These are phyloP conservation scores for Trichoderma citrinoviride DNA, from an alignment of 2,329 filamentous ascomycete genomes.

Conservation along the genomic window DNA sequence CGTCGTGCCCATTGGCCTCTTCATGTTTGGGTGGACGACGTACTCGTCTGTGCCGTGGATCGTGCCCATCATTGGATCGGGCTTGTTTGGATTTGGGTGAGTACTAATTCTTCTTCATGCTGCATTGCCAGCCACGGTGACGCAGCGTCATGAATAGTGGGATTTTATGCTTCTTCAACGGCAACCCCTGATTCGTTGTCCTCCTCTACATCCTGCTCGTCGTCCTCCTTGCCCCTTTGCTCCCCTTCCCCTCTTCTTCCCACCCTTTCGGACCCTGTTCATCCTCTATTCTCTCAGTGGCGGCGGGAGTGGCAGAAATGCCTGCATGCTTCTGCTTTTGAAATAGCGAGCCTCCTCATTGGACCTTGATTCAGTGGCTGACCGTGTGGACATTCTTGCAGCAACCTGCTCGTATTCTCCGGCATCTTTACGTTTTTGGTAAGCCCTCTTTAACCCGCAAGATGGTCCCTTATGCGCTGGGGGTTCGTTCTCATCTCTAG, in stretches of 20 bases:
- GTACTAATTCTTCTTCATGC: constrained; percentile 34
- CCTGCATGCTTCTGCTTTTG: neutral
- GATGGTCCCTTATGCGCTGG: neutral
- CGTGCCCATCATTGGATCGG: constrained; percentile 69
- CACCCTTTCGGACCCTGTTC: neutral
- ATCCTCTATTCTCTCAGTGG: neutral
- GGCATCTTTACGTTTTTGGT: constrained; percentile 89
- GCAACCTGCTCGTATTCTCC: constrained; percentile 73
- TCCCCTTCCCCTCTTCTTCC: neutral
- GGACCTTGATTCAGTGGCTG: constrained; percentile 27
- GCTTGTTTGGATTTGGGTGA: constrained; percentile 68
- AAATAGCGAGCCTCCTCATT: neutral
- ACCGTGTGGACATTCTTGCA: constrained; percentile 38
- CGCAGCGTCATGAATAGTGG: constrained; percentile 22
- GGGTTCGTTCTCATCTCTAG: neutral
- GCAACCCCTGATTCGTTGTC: neutral
- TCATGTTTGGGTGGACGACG: constrained; percentile 87
- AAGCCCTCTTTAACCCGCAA: constrained; percentile 32
- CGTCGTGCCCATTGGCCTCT: constrained; percentile 76
- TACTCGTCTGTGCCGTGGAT: constrained; percentile 74
- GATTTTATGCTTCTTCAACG: neutral
- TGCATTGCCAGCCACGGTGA: constrained; percentile 17
- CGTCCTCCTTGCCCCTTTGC: neutral
- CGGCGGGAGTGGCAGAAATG: neutral
- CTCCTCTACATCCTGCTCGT: neutral